These are phyloP conservation scores for Linnemannia hyalina DNA, from an alignment of 192 early-diverging fungal genomes.

Conservation along the genomic window DNA sequence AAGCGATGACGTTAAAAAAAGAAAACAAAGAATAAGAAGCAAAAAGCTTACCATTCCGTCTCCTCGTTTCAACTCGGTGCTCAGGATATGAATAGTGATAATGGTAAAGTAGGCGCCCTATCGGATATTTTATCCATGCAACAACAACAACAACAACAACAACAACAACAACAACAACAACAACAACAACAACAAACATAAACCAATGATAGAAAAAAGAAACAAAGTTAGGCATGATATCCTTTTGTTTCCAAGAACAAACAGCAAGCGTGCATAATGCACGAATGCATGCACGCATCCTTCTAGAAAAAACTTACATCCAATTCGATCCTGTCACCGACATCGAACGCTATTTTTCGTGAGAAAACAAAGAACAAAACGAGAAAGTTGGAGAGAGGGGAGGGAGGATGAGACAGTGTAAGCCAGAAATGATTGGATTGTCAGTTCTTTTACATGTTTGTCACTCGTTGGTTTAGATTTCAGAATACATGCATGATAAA, in stretches of 20 bases:
- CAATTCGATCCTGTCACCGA: constrained; percentile 37
- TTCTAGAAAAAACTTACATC: constrained; percentile 11
- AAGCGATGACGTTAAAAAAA: background rate
- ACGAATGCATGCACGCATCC: background rate
- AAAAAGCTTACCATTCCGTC: constrained; percentile 38
- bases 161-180: background rate
- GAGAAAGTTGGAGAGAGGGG: too few relatives aligned
- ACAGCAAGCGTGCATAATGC: background rate
- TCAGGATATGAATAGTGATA: constrained; percentile 41
- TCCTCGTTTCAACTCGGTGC: constrained; percentile 41
- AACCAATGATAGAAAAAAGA: background rate
- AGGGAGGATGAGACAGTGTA: background rate
- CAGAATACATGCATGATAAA: too few relatives aligned
- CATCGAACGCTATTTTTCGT: constrained; percentile 32
- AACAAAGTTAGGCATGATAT: background rate
- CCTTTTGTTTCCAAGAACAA: background rate
- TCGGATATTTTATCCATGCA: background rate
- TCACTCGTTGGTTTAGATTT: too few relatives aligned
- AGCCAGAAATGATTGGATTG: background rate
- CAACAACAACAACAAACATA: background rate
- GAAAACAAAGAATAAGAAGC: background rate
- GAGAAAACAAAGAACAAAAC: too few relatives aligned
- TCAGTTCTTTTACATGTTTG: background rate
- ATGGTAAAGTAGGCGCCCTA: constrained; percentile 40
- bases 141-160: background rate